Conservation (phyloP, 768 basidiomycete genomes). For the Dentipellis sp. region DNA sequence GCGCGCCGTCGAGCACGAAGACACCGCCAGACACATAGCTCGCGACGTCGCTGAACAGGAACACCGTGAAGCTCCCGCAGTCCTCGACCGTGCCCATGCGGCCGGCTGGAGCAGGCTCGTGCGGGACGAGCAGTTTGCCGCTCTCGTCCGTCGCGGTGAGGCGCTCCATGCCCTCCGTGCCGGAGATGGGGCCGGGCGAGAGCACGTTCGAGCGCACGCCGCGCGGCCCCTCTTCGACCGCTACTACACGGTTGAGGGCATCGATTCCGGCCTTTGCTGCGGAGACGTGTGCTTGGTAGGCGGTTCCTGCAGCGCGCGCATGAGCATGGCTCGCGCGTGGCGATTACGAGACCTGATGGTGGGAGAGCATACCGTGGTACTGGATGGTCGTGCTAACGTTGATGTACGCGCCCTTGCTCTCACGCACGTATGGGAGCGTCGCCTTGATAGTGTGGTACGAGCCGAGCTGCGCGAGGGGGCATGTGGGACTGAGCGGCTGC, state of each 20-base stretch:
- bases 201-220: constrained; percentile 90
- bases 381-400: constrained; percentile 88
- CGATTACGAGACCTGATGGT: neutral
- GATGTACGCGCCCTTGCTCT: constrained; percentile 72
- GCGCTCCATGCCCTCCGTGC: constrained; percentile 69
- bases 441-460: constrained; percentile 95
- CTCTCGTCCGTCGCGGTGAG: constrained; percentile 25
- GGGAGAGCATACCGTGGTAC: constrained; percentile 48
- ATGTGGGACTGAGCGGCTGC: neutral
- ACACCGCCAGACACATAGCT: constrained; percentile 69
- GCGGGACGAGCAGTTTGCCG: neutral
- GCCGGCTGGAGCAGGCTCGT: constrained; percentile 24
- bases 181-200: constrained; percentile 73
- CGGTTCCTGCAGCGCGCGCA: constrained; percentile 39
- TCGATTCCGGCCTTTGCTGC: constrained; percentile 95
- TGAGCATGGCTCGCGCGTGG: neutral
- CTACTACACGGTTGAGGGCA: constrained; percentile 76
- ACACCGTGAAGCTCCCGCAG: constrained; percentile 62
- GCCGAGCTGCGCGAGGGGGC: constrained; percentile 49
- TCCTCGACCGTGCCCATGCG: constrained; percentile 53
- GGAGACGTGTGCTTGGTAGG: constrained; percentile 88
- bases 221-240: constrained; percentile 89
- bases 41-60: constrained; percentile 78
- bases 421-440: constrained; percentile 65
- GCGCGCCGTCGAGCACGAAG: constrained; percentile 62